Evolutionary conservation across 2,329 filamentous ascomycete genomes (phyloP).

Genomic region (Fusarium piperis): DNA sequence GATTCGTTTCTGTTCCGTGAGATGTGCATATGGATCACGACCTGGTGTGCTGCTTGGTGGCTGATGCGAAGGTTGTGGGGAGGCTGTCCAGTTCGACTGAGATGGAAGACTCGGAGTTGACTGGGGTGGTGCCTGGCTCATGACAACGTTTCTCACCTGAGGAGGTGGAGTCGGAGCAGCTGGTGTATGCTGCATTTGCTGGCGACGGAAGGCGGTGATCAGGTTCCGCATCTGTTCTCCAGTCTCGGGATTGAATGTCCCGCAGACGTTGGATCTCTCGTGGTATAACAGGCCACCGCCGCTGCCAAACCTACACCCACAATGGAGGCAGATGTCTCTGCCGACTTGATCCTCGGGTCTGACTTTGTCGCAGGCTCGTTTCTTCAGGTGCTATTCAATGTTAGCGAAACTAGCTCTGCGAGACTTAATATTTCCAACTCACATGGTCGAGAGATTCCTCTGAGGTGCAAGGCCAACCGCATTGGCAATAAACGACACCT

Average conservation of each 20-base stretch:
- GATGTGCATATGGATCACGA: conserved; percentile 57
- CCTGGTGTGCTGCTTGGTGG: conserved; percentile 22
- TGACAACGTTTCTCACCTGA: neutral
- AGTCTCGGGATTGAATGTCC: conserved; percentile 46
- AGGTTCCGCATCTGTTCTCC: conserved; percentile 19
- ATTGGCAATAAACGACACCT: conserved; percentile 44
- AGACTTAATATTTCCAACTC: conserved; percentile 20
- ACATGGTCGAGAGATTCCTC: conserved; percentile 45
- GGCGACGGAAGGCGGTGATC: conserved; percentile 16
- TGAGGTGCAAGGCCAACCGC: conserved; percentile 50
- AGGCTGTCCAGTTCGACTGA: conserved; percentile 2
- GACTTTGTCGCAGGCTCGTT: conserved; percentile 38
- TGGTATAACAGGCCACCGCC: conserved; percentile 57
- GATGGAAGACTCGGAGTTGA: neutral
- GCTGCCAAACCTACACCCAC: conserved; percentile 56
- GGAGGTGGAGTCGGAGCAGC: neutral
- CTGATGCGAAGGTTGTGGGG: neutral
- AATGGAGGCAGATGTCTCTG: conserved; percentile 55
- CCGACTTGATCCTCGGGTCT: conserved; percentile 22
- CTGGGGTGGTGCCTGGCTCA: neutral
- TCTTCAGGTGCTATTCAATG: conserved; percentile 42
- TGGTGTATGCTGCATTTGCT: neutral
- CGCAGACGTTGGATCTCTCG: conserved; percentile 56
- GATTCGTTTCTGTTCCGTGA: conserved; percentile 45
- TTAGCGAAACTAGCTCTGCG: conserved; percentile 15